These are phyloP conservation scores for Bigelowiella natans DNA, from an alignment of 78 protist species.

Conservation along the genomic window DNA sequence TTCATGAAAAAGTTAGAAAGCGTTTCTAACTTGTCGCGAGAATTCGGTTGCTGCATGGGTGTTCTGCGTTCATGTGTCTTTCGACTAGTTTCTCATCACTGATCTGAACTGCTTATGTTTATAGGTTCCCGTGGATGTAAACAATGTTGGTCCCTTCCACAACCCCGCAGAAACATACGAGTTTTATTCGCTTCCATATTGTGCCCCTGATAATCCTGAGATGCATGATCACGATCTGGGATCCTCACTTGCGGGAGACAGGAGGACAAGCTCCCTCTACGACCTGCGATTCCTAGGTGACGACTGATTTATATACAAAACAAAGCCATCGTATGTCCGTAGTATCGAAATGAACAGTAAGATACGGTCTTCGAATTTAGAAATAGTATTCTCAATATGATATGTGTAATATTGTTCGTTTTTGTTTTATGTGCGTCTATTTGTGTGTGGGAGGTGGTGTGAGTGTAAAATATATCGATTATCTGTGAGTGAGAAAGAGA, in stretches of 20 bases:
- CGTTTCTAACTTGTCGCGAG: too few relatives aligned
- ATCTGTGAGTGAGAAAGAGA: too few relatives aligned
- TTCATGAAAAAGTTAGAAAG: too few relatives aligned
- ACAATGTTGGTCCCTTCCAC: constrained; percentile 75
- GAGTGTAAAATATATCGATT: not conserved
- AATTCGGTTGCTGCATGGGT: too few relatives aligned
- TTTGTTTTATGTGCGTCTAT: not conserved
- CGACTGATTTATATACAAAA: not conserved
- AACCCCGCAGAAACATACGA: constrained; percentile 86
- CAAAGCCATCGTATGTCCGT: not conserved
- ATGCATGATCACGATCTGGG: constrained; percentile 49
- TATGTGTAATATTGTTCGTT: not conserved
- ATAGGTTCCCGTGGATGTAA: not conserved
- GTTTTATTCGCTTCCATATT: constrained; percentile 74
- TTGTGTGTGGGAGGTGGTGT: not conserved
- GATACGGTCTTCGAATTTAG: not conserved
- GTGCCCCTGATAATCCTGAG: constrained; percentile 45
- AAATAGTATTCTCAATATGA: not conserved
- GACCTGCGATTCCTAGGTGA: not conserved
- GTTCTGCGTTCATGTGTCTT: too few relatives aligned
- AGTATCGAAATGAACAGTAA: not conserved
- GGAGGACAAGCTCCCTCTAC: constrained; percentile 37
- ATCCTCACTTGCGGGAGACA: constrained; percentile 70
- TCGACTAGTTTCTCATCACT: too few relatives aligned
- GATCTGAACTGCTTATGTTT: too few relatives aligned